Evolutionary conservation across 495 filamentous ascomycete genomes (phyloP).

Genomic region (Neurospora sp.): DNA sequence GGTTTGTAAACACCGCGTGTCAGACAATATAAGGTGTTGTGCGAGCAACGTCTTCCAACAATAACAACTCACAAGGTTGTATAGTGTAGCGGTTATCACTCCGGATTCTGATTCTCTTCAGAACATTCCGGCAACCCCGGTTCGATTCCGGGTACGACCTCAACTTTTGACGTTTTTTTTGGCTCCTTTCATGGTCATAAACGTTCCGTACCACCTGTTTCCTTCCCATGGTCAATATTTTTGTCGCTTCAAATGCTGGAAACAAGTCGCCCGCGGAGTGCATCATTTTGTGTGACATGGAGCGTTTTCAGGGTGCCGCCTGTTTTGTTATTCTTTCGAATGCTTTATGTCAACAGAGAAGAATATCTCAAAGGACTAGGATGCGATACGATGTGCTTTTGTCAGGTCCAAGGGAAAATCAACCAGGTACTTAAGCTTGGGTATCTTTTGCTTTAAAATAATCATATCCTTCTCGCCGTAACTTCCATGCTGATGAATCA

Average conservation of each 20-base stretch:
- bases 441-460: background rate
- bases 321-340: background rate
- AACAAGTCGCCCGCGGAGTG: background rate
- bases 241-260: background rate
- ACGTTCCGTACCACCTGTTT: background rate
- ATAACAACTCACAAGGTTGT: background rate
- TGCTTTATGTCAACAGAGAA: background rate
- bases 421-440: background rate
- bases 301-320: background rate
- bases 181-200: background rate
- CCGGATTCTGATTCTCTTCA: background rate
- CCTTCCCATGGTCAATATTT: background rate
- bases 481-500: background rate
- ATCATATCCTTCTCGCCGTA: background rate
- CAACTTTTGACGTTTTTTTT: background rate
- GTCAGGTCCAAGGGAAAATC: background rate
- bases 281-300: background rate
- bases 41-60: background rate
- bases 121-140: slow-evolving; percentile 19
- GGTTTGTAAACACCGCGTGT: background rate
- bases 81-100: background rate
- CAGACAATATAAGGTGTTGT: background rate
- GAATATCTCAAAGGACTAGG: background rate
- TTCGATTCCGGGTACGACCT: slow-evolving; percentile 28
- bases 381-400: background rate